Evolutionary conservation across 2,329 filamentous ascomycete genomes (phyloP).

Genomic region (Monosporascus sp.): DNA sequence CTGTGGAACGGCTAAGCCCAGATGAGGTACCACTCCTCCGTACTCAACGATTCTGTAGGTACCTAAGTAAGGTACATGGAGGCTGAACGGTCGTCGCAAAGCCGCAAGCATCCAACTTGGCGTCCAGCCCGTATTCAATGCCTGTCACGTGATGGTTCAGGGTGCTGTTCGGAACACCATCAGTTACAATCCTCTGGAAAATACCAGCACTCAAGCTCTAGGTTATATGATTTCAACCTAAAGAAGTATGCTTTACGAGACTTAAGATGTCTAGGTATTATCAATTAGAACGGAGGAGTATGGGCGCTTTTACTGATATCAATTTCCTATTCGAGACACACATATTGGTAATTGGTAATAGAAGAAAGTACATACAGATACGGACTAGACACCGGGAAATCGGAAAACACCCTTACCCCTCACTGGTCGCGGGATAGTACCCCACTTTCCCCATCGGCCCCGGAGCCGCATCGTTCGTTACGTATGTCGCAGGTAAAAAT

Average conservation of each 20-base stretch:
- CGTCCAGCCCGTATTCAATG: background rate
- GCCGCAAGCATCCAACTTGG: background rate
- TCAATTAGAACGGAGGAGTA: no score
- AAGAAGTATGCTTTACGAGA: no score
- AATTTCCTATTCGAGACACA: no score
- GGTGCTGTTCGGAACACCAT: no score
- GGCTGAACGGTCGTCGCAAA: background rate
- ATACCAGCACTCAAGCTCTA: background rate
- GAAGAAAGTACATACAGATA: background rate
- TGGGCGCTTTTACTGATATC: no score
- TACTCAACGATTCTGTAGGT: background rate
- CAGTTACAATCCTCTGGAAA: background rate
- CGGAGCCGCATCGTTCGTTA: background rate
- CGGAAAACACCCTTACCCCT: background rate
- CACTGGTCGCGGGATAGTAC: background rate
- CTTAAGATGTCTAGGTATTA: no score
- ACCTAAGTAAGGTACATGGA: background rate
- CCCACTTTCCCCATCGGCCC: background rate
- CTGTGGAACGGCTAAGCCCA: no score
- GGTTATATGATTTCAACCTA: no score
- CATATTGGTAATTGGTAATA: no score
- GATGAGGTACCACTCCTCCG: no score
- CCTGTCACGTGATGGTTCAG: background rate
- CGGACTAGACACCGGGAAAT: background rate
- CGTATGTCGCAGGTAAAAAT: no score